Percentiles rank a stretch among this genome's conserved stretches.
phyloP scores from a whole-genome alignment of 768 basidiomycete species.

The Rhodosporidiobolus odoratus region DNA sequence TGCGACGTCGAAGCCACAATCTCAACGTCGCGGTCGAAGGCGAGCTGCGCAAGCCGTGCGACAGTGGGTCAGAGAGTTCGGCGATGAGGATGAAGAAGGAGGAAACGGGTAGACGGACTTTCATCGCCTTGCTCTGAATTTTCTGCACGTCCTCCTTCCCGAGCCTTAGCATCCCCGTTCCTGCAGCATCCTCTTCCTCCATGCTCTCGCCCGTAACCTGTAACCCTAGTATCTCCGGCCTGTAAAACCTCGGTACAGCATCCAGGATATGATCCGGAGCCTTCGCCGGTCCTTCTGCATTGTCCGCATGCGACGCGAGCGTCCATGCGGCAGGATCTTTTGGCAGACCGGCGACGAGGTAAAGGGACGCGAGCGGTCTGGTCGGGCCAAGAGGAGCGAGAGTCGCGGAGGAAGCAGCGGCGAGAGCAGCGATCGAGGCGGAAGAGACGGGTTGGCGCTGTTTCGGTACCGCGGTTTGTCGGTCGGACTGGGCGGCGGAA shows the following conservation, averaged over 20 bases:
- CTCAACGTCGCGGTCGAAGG: slow-evolving; percentile 85
- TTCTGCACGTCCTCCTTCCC: slow-evolving; percentile 80
- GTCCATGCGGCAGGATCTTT: slow-evolving; percentile 89
- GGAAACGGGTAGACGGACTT: slow-evolving; percentile 55
- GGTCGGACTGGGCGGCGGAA: neutral
- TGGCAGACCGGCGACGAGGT: slow-evolving; percentile 59
- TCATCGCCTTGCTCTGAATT: slow-evolving; percentile 84
- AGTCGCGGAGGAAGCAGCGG: neutral
- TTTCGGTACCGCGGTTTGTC: neutral
- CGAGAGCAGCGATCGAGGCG: neutral
- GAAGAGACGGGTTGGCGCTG: neutral
- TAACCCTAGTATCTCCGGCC: slow-evolving; percentile 83
- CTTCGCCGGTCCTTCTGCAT: slow-evolving; percentile 52
- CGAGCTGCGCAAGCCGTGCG: slow-evolving; percentile 70
- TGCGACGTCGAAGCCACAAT: slow-evolving; percentile 91
- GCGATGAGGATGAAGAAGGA: slow-evolving; percentile 3
- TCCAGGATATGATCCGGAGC: slow-evolving; percentile 77
- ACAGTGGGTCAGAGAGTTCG: slow-evolving; percentile 9
- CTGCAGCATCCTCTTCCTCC: slow-evolving; percentile 53
- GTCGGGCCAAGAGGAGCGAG: neutral
- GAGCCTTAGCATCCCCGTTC: slow-evolving; percentile 49
- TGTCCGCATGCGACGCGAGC: slow-evolving; percentile 50
- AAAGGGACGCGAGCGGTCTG: slow-evolving; percentile 42
- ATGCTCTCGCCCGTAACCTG: slow-evolving; percentile 66
- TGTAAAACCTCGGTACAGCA: slow-evolving; percentile 83